Evolutionary conservation across 805 yeast species (phyloP), one percentile per base, ranked within the genome.

Genomic region (Phaffomyces opuntiae): DNA sequence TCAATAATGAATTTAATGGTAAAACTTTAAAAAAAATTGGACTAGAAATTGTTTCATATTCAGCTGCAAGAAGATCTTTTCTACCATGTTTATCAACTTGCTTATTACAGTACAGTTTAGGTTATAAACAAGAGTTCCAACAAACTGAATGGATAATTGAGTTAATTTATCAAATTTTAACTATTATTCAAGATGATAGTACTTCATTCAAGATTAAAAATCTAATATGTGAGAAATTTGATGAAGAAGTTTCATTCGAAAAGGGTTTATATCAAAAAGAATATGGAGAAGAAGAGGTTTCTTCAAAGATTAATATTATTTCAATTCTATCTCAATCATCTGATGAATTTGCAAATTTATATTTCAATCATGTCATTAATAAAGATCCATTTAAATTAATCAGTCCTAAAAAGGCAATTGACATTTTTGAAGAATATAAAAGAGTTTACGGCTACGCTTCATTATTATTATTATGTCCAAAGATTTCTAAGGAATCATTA

Each of bases 341-440:
- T 3, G 35, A 45, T 8, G 17, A 13, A 2, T 59, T 62, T 36
- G 58, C 55, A 16, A 49, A 49, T 8, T 49, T 50, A n/a, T 55
- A 61, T 39, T 51, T 65, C 16, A 26, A 48, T 0, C n/a, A 47
- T 3, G 8, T 60, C 7, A 24, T 59, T 3, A 37, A 69, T 29
- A 68, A 67, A 12, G 59, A 56, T 5, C 59, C 61, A 8, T 72
- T 69, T 51, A 68, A 70, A 35, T 59, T 85, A 4, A 63, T 80
- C 36, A 54, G 59, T 1, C 82, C 84, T 2, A 54, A 65, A 29
- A 79, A 74, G 55, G 69, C 77, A 37, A 75, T 78, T 0, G 93
- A 86, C 56, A 85, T 87, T 0, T 65, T 66, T 8, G 96, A 87
- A 58, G 93, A 86, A 56, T 65, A 77, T 64, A 70, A 69, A 43